phyloP scores from a whole-genome alignment of 495 filamentous ascomycete species.

The Podospora didyma region DNA sequence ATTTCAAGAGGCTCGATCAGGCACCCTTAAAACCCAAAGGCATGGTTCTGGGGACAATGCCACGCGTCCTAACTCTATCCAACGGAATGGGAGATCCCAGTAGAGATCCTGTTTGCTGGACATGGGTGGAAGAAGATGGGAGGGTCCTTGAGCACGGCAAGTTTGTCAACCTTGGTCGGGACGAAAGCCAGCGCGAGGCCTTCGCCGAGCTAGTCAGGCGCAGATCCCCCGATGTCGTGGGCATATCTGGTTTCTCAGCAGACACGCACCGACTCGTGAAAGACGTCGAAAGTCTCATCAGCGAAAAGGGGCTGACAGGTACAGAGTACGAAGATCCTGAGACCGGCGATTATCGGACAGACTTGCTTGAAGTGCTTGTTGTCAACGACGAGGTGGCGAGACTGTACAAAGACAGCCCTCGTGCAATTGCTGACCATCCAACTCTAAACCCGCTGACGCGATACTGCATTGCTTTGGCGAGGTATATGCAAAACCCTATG shows the following conservation, averaged over 20 bases:
- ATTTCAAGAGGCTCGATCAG: constrained; percentile 84
- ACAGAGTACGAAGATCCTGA: constrained; percentile 65
- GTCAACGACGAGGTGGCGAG: constrained; percentile 96
- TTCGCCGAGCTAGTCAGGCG: constrained; percentile 72
- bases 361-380: constrained; percentile 78
- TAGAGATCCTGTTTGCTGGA: constrained; percentile 80
- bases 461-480: constrained; percentile 84
- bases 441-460: constrained; percentile 67
- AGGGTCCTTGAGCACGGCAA: constrained; percentile 83
- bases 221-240: constrained; percentile 84
- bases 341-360: constrained; percentile 59
- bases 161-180: constrained; percentile 70
- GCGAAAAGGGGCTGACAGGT: constrained; percentile 67
- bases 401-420: constrained; percentile 83
- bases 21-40: constrained; percentile 93
- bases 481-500: constrained; percentile 89
- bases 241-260: constrained; percentile 82
- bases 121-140: constrained; percentile 89
- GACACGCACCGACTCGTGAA: constrained; percentile 82
- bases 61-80: constrained; percentile 80
- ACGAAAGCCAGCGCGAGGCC: constrained; percentile 58
- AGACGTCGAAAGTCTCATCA: constrained; percentile 69
- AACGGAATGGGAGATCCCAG: constrained; percentile 73
- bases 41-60: constrained; percentile 82
- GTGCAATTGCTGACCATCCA: constrained; percentile 79